Percentiles rank a stretch among this genome's conserved stretches.
Conservation (phyloP, 1,284 basidiomycete genomes). For the Pseudozyma thailandica region DNA sequence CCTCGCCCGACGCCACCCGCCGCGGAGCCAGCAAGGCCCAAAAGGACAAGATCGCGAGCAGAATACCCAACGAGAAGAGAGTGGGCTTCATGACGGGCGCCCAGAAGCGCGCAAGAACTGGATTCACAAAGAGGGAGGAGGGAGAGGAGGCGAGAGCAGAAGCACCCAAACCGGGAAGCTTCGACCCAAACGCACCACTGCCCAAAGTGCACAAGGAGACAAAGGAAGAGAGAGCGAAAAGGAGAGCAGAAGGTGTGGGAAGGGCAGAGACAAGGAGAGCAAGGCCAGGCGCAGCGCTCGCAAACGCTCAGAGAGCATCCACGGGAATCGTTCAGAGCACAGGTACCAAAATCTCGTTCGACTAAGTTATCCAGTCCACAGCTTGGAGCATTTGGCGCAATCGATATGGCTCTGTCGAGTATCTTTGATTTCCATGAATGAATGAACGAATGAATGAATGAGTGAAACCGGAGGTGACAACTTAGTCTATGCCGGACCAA, state of each 20-base stretch:
- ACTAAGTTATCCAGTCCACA: conserved; percentile 6
- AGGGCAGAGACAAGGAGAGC: conserved; percentile 70
- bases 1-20: conserved; percentile 81
- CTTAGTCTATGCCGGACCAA: background rate
- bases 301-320: conserved; percentile 84
- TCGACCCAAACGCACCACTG: conserved; percentile 51
- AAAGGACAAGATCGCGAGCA: background rate
- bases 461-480: too few relatives aligned
- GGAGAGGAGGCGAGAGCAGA: conserved; percentile 2
- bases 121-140: background rate
- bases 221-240: conserved; percentile 35
- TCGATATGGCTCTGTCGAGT: too few relatives aligned
- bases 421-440: too few relatives aligned
- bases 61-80: conserved; percentile 2
- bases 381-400: too few relatives aligned
- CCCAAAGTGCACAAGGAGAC: conserved; percentile 55
- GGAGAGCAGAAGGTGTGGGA: conserved; percentile 3
- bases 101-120: conserved; percentile 2
- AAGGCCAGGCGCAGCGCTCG: conserved; percentile 89
- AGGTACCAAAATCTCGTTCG: conserved; percentile 86
- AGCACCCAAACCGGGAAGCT: conserved; percentile 56
- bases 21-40: conserved; percentile 54
- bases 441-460: too few relatives aligned
- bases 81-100: conserved; percentile 24
- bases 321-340: conserved; percentile 81